Base-by-base conservation (phyloP, 108 stramenopile species). In the Fistulifera solaris region DNA sequence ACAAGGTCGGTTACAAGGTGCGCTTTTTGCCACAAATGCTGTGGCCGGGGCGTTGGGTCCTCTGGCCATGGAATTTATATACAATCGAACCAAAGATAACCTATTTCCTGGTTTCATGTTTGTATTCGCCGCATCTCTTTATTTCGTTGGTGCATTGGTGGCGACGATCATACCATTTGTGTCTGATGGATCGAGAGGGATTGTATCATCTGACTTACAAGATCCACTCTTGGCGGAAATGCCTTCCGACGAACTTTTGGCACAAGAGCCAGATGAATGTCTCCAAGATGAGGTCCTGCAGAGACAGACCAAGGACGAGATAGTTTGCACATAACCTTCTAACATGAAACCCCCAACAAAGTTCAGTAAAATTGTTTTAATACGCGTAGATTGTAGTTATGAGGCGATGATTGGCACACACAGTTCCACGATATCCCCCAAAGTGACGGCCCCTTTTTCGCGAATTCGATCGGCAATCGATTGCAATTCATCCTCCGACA, bases 1-100 rank as follows among this genome's bases (percentile, higher is more conserved):
- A 44, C 88, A 89, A 61, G 88, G 88, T 16, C 70, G 72, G 47
- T 71, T 86, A 10, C 88, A 89, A 70, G 88, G 88, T 16, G 83
- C 83, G 7, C 54, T 89, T 1, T 81, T 73, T 58, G 77, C 82
- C 0, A 54, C 80, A 1, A 69, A 69, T 26, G 80, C 88, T 18
- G 55, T 89, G 21, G 79, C 78, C 17, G 68, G 63, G 12, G 88
- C 84, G n/a, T n/a, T 84, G 16, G 88, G 88, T 2, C 88, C 88
- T 41, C 10, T 83, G 27, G 40, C 61, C 12, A 66, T 89, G 66
- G 61, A 85, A 40, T 70, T 65, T 49, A 65, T 85, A 10, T 89
- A 89, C 53, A 54, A 70, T 11, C 51, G 50, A 40, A 86, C 88
- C 50, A 77, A 84, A 48, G 59, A 82, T 57, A 27, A 40, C 11